These are phyloP conservation scores for Phytophthora constricta DNA, from an alignment of 352 stramenopile species.

Conservation along the genomic window DNA sequence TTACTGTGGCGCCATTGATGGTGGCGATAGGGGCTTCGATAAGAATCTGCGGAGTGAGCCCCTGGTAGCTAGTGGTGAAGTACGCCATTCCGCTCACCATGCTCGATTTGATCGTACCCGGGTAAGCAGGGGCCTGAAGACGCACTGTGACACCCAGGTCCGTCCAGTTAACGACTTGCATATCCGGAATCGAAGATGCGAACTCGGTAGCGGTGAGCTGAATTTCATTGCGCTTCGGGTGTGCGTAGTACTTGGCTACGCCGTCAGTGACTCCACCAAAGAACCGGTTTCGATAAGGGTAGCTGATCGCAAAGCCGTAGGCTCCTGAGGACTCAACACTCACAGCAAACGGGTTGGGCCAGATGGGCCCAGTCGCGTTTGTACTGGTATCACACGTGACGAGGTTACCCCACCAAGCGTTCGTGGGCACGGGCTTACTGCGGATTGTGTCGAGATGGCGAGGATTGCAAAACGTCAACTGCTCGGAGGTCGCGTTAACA, in stretches of 20 bases:
- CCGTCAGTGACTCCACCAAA: constrained; percentile 52
- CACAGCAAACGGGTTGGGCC: constrained; percentile 74
- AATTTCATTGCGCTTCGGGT: constrained; percentile 69
- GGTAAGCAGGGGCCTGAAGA: constrained; percentile 38
- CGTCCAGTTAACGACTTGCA: constrained; percentile 66
- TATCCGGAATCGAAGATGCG: constrained; percentile 37
- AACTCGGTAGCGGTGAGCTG: constrained; percentile 69
- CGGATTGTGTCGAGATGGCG: constrained; percentile 60
- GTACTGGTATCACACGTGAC: constrained; percentile 60
- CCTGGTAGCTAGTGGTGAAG: constrained; percentile 61
- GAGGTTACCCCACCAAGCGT: constrained; percentile 86
- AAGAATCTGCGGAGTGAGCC: constrained; percentile 57
- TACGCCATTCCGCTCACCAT: constrained; percentile 81
- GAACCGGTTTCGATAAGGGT: constrained; percentile 75
- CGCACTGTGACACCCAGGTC: constrained; percentile 69
- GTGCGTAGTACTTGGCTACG: constrained; percentile 61
- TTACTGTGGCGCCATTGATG: constrained; percentile 52
- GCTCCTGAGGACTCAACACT: constrained; percentile 46
- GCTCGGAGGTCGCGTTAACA: constrained; percentile 45
- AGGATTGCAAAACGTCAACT: constrained; percentile 54
- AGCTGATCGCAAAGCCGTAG: constrained; percentile 64
- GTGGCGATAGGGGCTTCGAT: constrained; percentile 59
- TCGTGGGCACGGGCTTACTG: constrained; percentile 70
- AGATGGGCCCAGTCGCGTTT: constrained; percentile 64
- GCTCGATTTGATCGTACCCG: constrained; percentile 45